phyloP scores from a whole-genome alignment of 306 rosid genomes.

The Comarum palustre region DNA sequence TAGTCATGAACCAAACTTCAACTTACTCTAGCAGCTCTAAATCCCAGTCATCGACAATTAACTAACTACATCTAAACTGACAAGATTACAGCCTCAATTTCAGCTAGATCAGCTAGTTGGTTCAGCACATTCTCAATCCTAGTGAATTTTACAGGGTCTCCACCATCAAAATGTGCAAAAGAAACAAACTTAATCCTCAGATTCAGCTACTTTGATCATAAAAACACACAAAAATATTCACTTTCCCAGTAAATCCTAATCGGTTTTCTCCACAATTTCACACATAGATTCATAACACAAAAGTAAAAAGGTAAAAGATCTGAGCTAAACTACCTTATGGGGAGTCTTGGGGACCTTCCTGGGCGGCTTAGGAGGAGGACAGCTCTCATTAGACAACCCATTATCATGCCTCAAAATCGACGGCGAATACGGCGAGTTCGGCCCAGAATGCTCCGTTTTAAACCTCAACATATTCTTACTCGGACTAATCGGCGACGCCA shows the following conservation, averaged over 20 bases:
- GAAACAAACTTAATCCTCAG: background rate
- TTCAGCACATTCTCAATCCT: background rate
- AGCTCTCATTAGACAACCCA: conserved; percentile 47
- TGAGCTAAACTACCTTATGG: conserved; percentile 51
- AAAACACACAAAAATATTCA: background rate
- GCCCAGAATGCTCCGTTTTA: conserved; percentile 69
- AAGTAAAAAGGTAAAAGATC: background rate
- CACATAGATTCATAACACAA: background rate
- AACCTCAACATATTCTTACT: conserved; percentile 88
- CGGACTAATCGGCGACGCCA: conserved; percentile 66
- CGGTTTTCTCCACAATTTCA: background rate
- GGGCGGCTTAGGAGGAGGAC: conserved; percentile 92
- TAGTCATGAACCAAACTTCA: background rate
- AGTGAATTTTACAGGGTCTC: background rate
- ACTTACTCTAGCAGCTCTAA: background rate
- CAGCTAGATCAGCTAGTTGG: background rate
- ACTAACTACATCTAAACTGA: background rate
- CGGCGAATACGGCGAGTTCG: conserved; percentile 80
- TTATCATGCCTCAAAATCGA: conserved; percentile 56
- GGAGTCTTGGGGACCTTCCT: conserved; percentile 97
- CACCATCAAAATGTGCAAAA: background rate
- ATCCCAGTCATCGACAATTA: background rate
- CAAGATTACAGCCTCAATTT: background rate
- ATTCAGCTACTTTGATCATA: background rate
- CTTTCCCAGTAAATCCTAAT: background rate